Conservation (phyloP, 495 filamentous ascomycete genomes). For the Rhypophila decipiens region DNA sequence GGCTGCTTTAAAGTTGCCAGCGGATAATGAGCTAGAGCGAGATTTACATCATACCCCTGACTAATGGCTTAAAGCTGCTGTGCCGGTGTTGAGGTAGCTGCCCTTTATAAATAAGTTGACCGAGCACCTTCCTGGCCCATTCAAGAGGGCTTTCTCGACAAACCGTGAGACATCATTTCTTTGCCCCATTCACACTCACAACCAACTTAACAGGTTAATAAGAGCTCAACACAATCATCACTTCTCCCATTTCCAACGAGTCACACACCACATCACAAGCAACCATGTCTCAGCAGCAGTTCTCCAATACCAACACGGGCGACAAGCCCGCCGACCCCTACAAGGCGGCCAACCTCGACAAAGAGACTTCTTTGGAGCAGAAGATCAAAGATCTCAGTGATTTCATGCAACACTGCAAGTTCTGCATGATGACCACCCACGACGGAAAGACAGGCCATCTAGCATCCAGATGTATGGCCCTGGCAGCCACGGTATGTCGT, state of each 20-base stretch:
- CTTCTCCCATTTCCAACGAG: neutral
- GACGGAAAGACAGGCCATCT: constrained; percentile 52
- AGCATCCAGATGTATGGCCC: constrained; percentile 80
- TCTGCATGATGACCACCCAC: constrained; percentile 68
- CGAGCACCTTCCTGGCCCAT: no score
- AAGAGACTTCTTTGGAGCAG: constrained; percentile 56
- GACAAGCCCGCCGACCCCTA: constrained; percentile 67
- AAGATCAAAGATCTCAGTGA: constrained; percentile 70
- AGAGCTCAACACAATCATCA: no score
- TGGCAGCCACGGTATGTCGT: constrained; percentile 66
- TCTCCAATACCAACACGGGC: constrained; percentile 56
- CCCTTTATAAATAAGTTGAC: no score
- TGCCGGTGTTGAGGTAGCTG: no score
- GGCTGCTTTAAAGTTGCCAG: no score
- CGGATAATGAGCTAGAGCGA: no score
- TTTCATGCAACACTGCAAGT: constrained; percentile 68
- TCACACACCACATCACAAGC: neutral
- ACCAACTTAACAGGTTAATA: no score
- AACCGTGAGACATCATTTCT: no score
- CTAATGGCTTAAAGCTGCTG: no score
- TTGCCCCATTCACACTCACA: no score
- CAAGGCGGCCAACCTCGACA: constrained; percentile 62
- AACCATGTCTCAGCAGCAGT: constrained; percentile 14
- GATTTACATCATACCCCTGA: no score
- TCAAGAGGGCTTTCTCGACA: no score